A percentile compares a stretch with the other conserved stretches of the same genome.
Conservation (phyloP, 371 early-diverging fungal genomes). For the Mucor irregularis region DNA sequence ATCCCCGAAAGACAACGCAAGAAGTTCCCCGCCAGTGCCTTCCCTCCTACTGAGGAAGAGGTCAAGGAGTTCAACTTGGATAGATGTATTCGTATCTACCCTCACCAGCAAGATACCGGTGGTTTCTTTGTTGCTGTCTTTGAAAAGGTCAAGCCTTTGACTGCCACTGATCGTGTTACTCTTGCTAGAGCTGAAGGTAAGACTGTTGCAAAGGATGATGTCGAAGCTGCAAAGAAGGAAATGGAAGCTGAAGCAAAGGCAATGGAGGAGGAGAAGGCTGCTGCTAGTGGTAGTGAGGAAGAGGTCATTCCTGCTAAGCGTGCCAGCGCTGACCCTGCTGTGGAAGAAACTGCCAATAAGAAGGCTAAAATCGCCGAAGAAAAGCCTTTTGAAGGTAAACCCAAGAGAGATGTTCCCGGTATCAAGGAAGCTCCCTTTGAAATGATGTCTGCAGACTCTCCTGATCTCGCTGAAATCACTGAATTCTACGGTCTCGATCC, state of each 20-base stretch:
- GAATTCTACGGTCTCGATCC: conserved; percentile 72
- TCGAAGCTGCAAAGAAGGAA: conserved; percentile 30
- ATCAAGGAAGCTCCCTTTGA: conserved; percentile 79
- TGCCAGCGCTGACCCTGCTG: background rate
- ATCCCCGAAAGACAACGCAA: conserved; percentile 47
- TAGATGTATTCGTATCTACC: conserved; percentile 86
- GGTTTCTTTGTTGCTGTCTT: conserved; percentile 99
- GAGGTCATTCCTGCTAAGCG: no score
- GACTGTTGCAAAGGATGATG: conserved; percentile 14
- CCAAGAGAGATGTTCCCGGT: conserved; percentile 51
- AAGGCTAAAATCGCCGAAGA: conserved; percentile 24
- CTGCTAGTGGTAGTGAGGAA: conserved; percentile 15
- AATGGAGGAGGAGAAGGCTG: background rate
- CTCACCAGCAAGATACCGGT: conserved; percentile 97
- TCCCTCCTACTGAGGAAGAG: conserved; percentile 69
- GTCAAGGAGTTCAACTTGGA: conserved; percentile 36
- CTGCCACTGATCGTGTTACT: conserved; percentile 51
- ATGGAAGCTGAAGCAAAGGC: background rate
- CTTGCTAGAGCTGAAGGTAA: conserved; percentile 27
- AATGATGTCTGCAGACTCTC: conserved; percentile 58
- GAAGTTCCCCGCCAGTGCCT: conserved; percentile 61
- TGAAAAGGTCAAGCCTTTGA: conserved; percentile 76
- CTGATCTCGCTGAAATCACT: conserved; percentile 57
- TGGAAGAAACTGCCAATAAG: conserved; percentile 5
- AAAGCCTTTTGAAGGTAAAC: conserved; percentile 27